phyloP scores from a whole-genome alignment of 345 rosid species.

The Eucalyptus polybractea region DNA sequence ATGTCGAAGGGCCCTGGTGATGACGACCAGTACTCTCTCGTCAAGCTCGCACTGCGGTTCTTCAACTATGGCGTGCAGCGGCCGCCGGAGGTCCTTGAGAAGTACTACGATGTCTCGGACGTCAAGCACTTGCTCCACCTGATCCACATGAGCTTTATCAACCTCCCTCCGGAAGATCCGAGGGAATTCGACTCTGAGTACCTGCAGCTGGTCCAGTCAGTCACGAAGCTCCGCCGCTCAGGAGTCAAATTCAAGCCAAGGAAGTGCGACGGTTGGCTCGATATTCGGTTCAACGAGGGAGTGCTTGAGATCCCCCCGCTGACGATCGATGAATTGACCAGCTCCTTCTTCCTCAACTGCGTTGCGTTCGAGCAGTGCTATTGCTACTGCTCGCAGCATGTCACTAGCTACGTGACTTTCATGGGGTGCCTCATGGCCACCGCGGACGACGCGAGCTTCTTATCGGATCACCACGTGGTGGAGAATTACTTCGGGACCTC shows the following conservation, averaged over 20 bases:
- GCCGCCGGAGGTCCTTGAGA: not conserved
- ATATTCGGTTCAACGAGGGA: conserved; percentile 19
- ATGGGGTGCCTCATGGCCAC: conserved; percentile 32
- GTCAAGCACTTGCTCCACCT: conserved; percentile 37
- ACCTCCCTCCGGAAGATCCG: not conserved
- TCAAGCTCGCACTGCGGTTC: conserved; percentile 17
- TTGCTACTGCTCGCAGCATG: conserved; percentile 8
- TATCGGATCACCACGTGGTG: conserved; percentile 18
- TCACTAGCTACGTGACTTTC: conserved; percentile 31
- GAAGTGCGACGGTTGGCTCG: conserved; percentile 19
- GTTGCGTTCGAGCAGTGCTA: conserved; percentile 20
- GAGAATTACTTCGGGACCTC: conserved; percentile 23
- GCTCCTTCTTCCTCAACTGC: conserved; percentile 18
- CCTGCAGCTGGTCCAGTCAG: conserved; percentile 14
- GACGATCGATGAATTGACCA: conserved; percentile 17
- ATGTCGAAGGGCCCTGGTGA: not conserved
- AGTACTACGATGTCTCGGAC: not conserved
- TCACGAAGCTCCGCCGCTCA: conserved; percentile 19
- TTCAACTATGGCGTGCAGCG: conserved; percentile 15
- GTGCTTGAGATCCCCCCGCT: conserved; percentile 28
- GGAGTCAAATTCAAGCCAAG: conserved; percentile 24
- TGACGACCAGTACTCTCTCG: not conserved
- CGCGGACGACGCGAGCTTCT: conserved; percentile 19
- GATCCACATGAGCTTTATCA: conserved; percentile 9
- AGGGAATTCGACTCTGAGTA: not conserved